Evolutionary conservation across 352 stramenopile genomes (phyloP).

Genomic region (Phytophthora palmivora): DNA sequence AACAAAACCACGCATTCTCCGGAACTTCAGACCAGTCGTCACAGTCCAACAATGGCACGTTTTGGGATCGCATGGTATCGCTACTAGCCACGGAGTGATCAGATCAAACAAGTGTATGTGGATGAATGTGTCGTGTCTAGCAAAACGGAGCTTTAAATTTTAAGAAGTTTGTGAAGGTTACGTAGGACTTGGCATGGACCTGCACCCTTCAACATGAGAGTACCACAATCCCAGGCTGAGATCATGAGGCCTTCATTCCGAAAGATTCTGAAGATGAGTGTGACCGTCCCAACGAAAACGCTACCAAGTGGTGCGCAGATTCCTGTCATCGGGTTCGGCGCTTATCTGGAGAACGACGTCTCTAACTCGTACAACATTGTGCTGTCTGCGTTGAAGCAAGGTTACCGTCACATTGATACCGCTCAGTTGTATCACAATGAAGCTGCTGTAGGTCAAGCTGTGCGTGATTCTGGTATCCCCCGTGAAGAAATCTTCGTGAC

Average conservation of each 20-base stretch:
- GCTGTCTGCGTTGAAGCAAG: slow-evolving; percentile 61
- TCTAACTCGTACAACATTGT: slow-evolving; percentile 68
- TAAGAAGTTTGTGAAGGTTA: slow-evolving; percentile 4
- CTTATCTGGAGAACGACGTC: slow-evolving; percentile 58
- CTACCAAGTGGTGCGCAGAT: slow-evolving; percentile 57
- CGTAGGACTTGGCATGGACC: neutral
- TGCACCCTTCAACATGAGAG: neutral
- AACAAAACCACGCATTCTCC: slow-evolving; percentile 28
- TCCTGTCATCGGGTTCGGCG: slow-evolving; percentile 59
- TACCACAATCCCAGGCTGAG: too few species aligned
- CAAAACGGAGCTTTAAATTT: slow-evolving; percentile 16
- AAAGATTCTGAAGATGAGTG: slow-evolving; percentile 23
- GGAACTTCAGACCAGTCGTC: slow-evolving; percentile 42
- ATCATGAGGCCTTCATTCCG: neutral
- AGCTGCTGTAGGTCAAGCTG: slow-evolving; percentile 70
- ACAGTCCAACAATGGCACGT: slow-evolving; percentile 46
- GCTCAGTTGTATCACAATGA: slow-evolving; percentile 91
- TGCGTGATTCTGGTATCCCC: slow-evolving; percentile 74
- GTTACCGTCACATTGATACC: slow-evolving; percentile 92
- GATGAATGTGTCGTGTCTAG: slow-evolving; percentile 21
- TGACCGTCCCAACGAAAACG: slow-evolving; percentile 37
- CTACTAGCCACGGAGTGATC: slow-evolving; percentile 37
- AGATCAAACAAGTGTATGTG: neutral
- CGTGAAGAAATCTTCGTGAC: slow-evolving; percentile 87
- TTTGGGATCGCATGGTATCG: slow-evolving; percentile 58